These are phyloP conservation scores for Geranium brycei DNA, from an alignment of 345 rosid genomes.

Conservation along the genomic window DNA sequence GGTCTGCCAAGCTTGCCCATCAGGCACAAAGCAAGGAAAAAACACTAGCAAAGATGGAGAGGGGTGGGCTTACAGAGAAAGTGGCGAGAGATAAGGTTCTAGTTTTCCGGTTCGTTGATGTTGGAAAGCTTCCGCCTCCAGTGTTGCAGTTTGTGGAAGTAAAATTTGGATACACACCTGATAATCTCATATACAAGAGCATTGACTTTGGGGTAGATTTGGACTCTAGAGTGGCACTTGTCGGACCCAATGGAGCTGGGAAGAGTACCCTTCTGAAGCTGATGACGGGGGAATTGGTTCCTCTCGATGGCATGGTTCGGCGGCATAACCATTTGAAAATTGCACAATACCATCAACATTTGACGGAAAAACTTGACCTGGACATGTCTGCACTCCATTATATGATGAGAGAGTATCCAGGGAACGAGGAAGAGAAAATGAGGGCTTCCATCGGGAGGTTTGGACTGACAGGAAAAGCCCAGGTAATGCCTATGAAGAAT, in stretches of 20 bases:
- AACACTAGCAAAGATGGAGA: constrained; percentile 96
- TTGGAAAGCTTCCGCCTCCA: constrained; percentile 96
- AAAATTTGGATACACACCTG: constrained; percentile 79
- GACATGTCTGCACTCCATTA: constrained; percentile 67
- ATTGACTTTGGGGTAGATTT: constrained; percentile 88
- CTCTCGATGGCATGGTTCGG: constrained; percentile 87
- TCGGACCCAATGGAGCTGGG: constrained; percentile 97
- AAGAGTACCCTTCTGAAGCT: constrained; percentile 93
- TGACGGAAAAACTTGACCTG: constrained; percentile 87
- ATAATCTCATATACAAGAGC: constrained; percentile 65
- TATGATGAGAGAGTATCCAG: constrained; percentile 82
- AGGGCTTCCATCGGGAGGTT: constrained; percentile 82
- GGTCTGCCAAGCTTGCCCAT: constrained; percentile 95
- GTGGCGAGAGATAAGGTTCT: constrained; percentile 65
- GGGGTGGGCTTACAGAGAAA: constrained; percentile 92
- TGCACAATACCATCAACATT: constrained; percentile 91
- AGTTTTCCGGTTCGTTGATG: constrained; percentile 78
- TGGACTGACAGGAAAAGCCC: constrained; percentile 89
- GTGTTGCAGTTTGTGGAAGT: constrained; percentile 96
- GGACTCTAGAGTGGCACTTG: constrained; percentile 88
- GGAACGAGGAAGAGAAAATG: constrained; percentile 93
- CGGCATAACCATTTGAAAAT: constrained; percentile 91
- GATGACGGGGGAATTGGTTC: constrained; percentile 82
- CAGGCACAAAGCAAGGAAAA: constrained; percentile 99
- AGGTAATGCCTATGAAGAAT: constrained; percentile 94